Base-by-base conservation (phyloP, 495 filamentous ascomycete genomes). In the Daldinia childiae region DNA sequence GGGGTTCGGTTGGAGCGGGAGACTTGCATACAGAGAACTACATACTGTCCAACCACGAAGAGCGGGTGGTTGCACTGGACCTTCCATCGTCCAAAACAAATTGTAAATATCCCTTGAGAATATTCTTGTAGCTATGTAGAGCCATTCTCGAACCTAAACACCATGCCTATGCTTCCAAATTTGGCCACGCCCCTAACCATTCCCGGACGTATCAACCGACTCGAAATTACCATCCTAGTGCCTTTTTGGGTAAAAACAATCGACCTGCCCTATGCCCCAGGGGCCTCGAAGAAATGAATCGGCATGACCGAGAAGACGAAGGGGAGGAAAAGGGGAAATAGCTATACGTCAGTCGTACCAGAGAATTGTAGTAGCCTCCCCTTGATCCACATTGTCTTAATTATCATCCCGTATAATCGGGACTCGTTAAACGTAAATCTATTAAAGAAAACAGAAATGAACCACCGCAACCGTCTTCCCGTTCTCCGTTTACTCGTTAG, bases 151-250 rank as follows among this genome's bases (percentile, higher is more conserved):
- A 32, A 64, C 65, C 65, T 58, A 32, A 69, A 73, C 70, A 38
- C 70, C 70, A 38, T 66, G 65, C 70, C 56, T 24, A 73, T 73
- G 70, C 65, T 73, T 61, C 64, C 70, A 57, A 64, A 56, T 72
- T 64, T 63, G 64, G 69, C 60, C 45, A 51, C 38, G 21, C 24
- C 38, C 64, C 27, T 45, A 52, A 32, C 61, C 56, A 12, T 57
- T 27, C 15, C 54, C 15, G 30, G 17, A 30, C 8, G 34, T 38
- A 54, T 48, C 19, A 51, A 50, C 50, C 58, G 9, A 26, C 50
- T 48, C 12, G 14, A 36, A 58, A 39, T 38, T 63, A 58, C 59
- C 59, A 41, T 19, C 65, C 41, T 15, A 41, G 41, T 48, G 48
- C 56, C 39, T 26, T 58, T 69, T 43, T 58, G 4, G 43, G 50